Evolutionary conservation across 495 filamentous ascomycete genomes (phyloP), one percentile per base, ranked within the genome.

Genomic region (Tuber melanosporum): DNA sequence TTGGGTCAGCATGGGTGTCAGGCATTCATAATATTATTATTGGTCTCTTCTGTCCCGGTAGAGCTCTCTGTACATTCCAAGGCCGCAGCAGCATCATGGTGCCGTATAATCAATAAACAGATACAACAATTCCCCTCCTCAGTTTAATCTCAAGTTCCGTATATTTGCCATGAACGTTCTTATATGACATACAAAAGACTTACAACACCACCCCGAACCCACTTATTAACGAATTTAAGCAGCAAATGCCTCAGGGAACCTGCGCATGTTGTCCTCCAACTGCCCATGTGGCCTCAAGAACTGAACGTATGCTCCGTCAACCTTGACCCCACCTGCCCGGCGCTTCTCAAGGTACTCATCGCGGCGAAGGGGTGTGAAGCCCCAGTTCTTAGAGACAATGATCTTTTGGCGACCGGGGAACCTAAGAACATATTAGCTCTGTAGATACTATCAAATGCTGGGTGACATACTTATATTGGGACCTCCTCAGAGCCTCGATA

Each of bases 401-500:
- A 99, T 97, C 93, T 99, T 98, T 91, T 99, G 95, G 87, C 95
- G 94, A 86, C 95, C 95, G 79, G 95, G 95, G 92, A 99, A 99
- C 79, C 82, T 83, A 44, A 26, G 19, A 73, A 32, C 1, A 32
- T 44, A 44, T 80, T 43, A 80, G 49, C 72, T 20, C 66, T 71
- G n/a, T 1, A 39, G 17, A 22, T 4, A 66, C 10, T 12, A 43
- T 43, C 10, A 36, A 62, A 14, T 14, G 70, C 6, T n/a, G 32
- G 73, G n/a, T 44, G 66, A n/a, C 76, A 41, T 74, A 83, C 92
- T 99, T 99, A 92, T 99, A 99, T 91, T 97, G 95, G 79, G 93
- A 95, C 85, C 95, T 92, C 86, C 95, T 93, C 86, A 99, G 91
- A 86, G 95, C 95, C 91, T 99, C 95, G 86, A 99, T 94, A 87